Percentiles rank a stretch among this genome's conserved stretches.
Evolutionary conservation across 331 rosid genomes (phyloP).

Genomic region (Malus hybrid): DNA sequence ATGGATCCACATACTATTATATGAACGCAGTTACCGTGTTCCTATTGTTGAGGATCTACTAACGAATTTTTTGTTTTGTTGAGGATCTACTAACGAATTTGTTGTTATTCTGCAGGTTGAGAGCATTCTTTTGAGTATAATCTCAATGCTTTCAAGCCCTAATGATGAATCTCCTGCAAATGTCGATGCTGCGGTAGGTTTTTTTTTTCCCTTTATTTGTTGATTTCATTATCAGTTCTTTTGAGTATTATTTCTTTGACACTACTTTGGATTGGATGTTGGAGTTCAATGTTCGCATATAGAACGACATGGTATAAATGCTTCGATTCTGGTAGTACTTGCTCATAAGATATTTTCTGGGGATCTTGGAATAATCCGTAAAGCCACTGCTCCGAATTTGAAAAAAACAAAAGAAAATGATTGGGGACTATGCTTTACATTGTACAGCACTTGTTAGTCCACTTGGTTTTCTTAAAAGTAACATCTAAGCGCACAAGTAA

Average conservation of each 20-base stretch:
- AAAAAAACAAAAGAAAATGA: background rate
- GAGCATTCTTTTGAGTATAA: slow-evolving; percentile 48
- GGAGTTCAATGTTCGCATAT: background rate
- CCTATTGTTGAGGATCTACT: background rate
- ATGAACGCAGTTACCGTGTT: background rate
- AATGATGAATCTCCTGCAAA: slow-evolving; percentile 57
- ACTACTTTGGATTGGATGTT: background rate
- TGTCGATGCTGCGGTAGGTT: slow-evolving; percentile 42
- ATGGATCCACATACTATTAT: background rate
- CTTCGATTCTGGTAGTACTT: background rate
- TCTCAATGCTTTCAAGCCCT: slow-evolving; percentile 56
- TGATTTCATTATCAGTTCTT: background rate
- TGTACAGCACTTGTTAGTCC: background rate
- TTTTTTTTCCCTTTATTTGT: background rate
- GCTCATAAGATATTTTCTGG: background rate
- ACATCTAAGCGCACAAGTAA: background rate
- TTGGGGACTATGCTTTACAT: background rate
- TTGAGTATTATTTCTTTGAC: background rate
- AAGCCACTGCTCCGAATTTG: background rate
- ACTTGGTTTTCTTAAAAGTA: background rate
- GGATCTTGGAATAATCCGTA: background rate
- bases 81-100: background rate
- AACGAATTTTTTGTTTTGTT: background rate
- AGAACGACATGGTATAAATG: background rate
- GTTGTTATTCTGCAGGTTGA: slow-evolving; percentile 30